Evolutionary conservation across 2,329 filamentous ascomycete species (phyloP).

Genomic region (Cladosporium sp.): DNA sequence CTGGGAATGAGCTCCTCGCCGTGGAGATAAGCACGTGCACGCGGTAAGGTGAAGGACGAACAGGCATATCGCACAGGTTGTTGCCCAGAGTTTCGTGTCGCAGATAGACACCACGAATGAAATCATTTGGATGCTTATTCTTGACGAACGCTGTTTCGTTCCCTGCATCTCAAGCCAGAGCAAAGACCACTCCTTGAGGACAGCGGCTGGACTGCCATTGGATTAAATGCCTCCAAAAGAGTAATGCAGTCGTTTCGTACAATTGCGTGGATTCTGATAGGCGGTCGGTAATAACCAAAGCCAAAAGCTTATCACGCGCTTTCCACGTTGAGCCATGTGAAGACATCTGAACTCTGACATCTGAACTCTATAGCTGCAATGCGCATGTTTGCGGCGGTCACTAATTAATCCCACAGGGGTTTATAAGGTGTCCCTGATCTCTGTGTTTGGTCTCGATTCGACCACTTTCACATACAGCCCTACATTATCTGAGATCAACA

Average conservation of each 20-base stretch:
- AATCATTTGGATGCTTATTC: neutral
- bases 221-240: neutral
- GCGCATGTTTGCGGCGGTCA: neutral
- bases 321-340: neutral
- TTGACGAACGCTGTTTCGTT: neutral
- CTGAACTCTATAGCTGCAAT: neutral
- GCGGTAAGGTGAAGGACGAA: neutral
- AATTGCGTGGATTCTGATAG: neutral
- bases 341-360: neutral
- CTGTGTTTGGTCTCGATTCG: neutral
- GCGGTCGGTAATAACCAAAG: neutral
- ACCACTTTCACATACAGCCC: neutral
- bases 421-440: neutral
- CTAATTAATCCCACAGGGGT: neutral
- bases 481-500: neutral
- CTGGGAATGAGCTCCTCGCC: conserved; percentile 21
- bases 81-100: neutral
- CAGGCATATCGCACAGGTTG: neutral
- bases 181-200: neutral
- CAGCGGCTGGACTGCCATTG: neutral
- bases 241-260: neutral
- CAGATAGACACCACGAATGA: neutral
- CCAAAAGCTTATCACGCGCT: neutral
- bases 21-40: conserved; percentile 4
- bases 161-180: neutral